phyloP scores from a whole-genome alignment of 305 asterid genomes.

The Striga hermonthica region DNA sequence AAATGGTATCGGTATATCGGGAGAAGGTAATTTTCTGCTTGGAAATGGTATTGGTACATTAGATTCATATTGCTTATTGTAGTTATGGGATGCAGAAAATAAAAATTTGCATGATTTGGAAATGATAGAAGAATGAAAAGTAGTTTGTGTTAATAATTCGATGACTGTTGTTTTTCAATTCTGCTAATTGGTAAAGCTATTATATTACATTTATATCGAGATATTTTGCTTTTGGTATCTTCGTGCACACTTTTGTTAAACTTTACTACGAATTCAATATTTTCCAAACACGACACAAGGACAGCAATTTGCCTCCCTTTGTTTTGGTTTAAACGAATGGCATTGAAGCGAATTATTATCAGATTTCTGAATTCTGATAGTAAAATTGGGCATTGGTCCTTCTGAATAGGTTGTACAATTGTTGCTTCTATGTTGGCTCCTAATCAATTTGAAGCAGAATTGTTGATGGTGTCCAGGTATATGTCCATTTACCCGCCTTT shows the following conservation, averaged over 20 bases:
- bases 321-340: not conserved
- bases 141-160: constrained; percentile 9
- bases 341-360: not conserved
- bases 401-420: constrained; percentile 80
- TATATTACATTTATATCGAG: not conserved
- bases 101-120: constrained; percentile 10
- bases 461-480: constrained; percentile 74
- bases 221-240: not conserved
- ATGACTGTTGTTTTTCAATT: not conserved
- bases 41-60: constrained; percentile 1
- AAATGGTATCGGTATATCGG: constrained; percentile 79
- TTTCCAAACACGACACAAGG: not conserved
- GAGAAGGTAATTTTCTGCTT: constrained; percentile 61
- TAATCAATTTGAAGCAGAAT: constrained; percentile 96
- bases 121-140: constrained; percentile 10
- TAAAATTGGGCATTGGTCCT: constrained; percentile 30
- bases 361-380: constrained; percentile 27
- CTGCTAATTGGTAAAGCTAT: constrained; percentile 6
- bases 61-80: not conserved
- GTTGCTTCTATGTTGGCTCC: constrained; percentile 98
- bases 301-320: not conserved
- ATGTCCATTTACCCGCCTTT: constrained; percentile 25
- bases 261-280: not conserved
- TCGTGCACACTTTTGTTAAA: not conserved
- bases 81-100: constrained; percentile 3